Conservation (phyloP, 345 rosid genomes). For the Cardamine chenopodiifolia region DNA sequence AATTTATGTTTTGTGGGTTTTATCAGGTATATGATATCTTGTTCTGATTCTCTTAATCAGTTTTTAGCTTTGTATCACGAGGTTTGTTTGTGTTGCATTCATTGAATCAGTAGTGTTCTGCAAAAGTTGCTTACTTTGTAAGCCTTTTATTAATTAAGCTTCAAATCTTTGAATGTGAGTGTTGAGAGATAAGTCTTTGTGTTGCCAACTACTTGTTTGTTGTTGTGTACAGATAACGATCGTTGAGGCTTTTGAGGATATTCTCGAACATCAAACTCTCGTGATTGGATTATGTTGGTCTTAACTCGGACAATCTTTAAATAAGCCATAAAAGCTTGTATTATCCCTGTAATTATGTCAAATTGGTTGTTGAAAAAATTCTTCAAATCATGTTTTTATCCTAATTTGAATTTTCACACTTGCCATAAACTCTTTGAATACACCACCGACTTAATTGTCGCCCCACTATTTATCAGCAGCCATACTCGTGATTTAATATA, state of each 20-base stretch:
- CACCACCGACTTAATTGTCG: neutral
- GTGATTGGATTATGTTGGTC: conserved; percentile 8
- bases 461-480: neutral
- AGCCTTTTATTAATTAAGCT: neutral
- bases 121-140: neutral
- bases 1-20: conserved; percentile 12
- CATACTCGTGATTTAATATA: neutral
- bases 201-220: conserved; percentile 21
- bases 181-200: conserved; percentile 7
- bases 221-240: conserved; percentile 24
- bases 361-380: neutral
- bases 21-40: neutral
- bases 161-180: neutral
- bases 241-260: neutral
- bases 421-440: neutral
- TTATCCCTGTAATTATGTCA: neutral
- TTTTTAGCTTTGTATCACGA: conserved; percentile 25
- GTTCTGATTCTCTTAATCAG: conserved; percentile 26
- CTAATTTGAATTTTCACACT: neutral
- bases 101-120: neutral
- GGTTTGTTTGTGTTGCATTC: conserved; percentile 29
- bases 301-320: neutral
- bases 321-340: neutral
- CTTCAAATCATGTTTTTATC: neutral
- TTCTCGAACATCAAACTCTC: conserved; percentile 21